phyloP scores from a whole-genome alignment of 495 filamentous ascomycete genomes.

The Aspergillus bertholletiae region DNA sequence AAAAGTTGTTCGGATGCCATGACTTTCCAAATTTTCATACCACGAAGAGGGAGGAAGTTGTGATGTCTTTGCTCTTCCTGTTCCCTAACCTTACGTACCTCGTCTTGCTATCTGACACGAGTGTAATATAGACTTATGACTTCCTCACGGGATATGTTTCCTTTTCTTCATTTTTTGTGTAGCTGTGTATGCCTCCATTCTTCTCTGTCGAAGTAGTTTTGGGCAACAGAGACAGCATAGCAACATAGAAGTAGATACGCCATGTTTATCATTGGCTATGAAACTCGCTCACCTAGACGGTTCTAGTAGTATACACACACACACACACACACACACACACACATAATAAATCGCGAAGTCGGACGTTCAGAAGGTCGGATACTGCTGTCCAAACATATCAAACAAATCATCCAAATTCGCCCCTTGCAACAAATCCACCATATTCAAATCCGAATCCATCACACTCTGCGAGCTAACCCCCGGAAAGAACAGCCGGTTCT shows the following conservation, averaged over 20 bases:
- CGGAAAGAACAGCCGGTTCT: constrained; percentile 1
- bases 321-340: neutral
- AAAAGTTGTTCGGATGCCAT: constrained; percentile 27
- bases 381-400: constrained; percentile 38
- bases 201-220: neutral
- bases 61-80: constrained; percentile 33
- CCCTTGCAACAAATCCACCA: constrained; percentile 37
- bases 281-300: neutral
- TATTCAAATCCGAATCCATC: constrained; percentile 35
- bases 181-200: neutral
- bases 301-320: neutral
- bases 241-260: too few species aligned
- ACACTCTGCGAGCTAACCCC: constrained; percentile 7
- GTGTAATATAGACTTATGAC: constrained; percentile 41
- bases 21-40: constrained; percentile 16
- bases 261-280: neutral
- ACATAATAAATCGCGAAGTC: too few species aligned
- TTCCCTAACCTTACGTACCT: constrained; percentile 18
- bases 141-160: constrained; percentile 27
- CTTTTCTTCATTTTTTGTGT: constrained; percentile 2
- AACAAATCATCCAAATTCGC: constrained; percentile 35
- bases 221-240: neutral
- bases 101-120: constrained; percentile 20
- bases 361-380: constrained; percentile 27
- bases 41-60: constrained; percentile 29